Evolutionary conservation across 129 eudicot species (phyloP).

Genomic region (Apium graveolens): DNA sequence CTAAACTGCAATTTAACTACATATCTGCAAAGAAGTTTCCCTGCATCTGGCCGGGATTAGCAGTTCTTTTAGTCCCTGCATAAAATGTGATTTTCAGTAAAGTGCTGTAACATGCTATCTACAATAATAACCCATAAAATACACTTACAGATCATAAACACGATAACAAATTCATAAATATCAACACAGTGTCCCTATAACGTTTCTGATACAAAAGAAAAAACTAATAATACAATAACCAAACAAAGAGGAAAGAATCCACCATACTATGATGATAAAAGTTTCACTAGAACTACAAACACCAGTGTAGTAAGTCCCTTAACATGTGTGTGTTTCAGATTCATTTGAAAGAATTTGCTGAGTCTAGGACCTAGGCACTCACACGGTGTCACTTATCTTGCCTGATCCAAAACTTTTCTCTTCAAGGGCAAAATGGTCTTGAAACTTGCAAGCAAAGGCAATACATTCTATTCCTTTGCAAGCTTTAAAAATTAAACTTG

Average conservation of each 20-base stretch:
- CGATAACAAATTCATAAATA: background rate
- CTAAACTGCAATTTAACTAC: conserved; percentile 8
- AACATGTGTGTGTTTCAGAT: no score
- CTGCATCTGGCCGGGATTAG: conserved; percentile 39
- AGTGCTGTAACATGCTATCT: background rate
- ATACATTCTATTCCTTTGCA: no score
- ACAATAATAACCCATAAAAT: background rate
- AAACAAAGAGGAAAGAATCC: background rate
- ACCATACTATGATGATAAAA: background rate
- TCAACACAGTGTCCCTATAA: background rate
- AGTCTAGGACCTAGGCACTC: no score
- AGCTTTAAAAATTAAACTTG: no score
- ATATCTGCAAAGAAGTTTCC: conserved; percentile 61
- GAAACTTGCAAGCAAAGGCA: no score
- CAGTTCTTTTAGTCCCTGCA: conserved; percentile 63
- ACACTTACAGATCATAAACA: background rate
- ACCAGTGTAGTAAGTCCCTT: no score
- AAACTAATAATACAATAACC: background rate
- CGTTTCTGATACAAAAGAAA: background rate
- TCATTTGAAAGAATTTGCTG: no score
- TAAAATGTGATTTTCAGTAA: background rate
- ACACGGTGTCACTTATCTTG: no score
- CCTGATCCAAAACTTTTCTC: no score
- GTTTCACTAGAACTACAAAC: no score
- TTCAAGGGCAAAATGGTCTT: no score